Evolutionary conservation across 2,329 filamentous ascomycete species (phyloP).

Genomic region (Monosporascus cannonballus): DNA sequence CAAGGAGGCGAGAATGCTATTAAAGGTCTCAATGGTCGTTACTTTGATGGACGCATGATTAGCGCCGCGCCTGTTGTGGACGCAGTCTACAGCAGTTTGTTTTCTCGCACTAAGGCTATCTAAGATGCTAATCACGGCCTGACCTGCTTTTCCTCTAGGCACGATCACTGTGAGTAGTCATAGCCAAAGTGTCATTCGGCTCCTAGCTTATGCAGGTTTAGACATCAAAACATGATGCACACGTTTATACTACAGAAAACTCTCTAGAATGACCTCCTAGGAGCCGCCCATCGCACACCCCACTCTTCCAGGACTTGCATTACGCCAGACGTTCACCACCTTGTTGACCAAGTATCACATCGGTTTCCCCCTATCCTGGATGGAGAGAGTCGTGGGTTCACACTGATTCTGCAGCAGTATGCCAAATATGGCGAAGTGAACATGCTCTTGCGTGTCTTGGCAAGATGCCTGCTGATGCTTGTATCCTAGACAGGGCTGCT

Average conservation of each 20-base stretch:
- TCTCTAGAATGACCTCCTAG: neutral
- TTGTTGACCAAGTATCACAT: slow-evolving; percentile 12
- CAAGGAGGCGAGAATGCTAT: slow-evolving; percentile 95
- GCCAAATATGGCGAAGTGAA: slow-evolving; percentile 8
- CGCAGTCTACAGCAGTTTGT: slow-evolving; percentile 96
- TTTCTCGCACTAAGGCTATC: slow-evolving; percentile 78
- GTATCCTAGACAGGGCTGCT: slow-evolving; percentile 1
- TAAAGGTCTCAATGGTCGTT: slow-evolving; percentile 93
- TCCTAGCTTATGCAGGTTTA: neutral
- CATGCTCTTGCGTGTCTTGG: slow-evolving; percentile 7
- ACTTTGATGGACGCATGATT: slow-evolving; percentile 89
- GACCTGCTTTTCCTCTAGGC: slow-evolving; percentile 43
- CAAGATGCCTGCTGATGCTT: slow-evolving; percentile 5
- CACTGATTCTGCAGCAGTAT: slow-evolving; percentile 25
- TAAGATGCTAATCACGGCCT: slow-evolving; percentile 55
- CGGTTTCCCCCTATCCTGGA: slow-evolving; percentile 13
- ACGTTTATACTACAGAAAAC: neutral
- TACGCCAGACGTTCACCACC: slow-evolving; percentile 11
- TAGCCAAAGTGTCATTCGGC: neutral
- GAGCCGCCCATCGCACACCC: neutral
- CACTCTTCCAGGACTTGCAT: too few relatives aligned
- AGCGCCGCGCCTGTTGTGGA: slow-evolving; percentile 95
- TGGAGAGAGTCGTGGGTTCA: slow-evolving; percentile 17
- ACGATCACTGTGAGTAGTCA: slow-evolving; percentile 20
- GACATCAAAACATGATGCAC: neutral